Base-by-base conservation (phyloP, 2,329 filamentous ascomycete genomes). In the Xylariaceae sp. region DNA sequence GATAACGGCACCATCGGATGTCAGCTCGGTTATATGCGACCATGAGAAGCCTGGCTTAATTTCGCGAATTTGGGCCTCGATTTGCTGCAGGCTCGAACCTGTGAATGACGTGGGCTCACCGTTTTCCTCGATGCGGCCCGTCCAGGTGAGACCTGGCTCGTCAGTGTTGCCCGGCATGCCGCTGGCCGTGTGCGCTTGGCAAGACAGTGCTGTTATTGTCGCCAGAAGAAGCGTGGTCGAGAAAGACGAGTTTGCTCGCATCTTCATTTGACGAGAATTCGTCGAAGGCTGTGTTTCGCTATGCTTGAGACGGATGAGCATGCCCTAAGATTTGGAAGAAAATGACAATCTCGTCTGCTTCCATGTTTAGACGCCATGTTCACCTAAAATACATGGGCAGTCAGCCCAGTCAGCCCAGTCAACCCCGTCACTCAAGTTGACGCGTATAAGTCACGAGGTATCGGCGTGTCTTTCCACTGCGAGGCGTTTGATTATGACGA, bases 71-170 rank as follows among this genome's bases (percentile, higher is more conserved):
- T 58, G 58, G 35, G 47, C 32, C 30, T 56, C 53, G 47, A 60
- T 60, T 31, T 56, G 41, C n/a, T 54, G 50, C 7, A 60, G 31
- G 8, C 26, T 41, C 39, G 30, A 19, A 37, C 58, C 58, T 3
- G 47, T 54, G 30, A 60, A 52, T 12, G 56, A 54, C 30, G 53
- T 35, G 0, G 35, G 19, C 0, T 53, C 35, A 19, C 46, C 49
- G 19, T 42, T 27, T 12, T 56, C 46, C 12, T 43, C 47, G 34
- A 56, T 51, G 2, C 2, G 37, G 3, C 58, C 56, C 4, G 56
- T 60, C 58, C 58, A 58, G 5, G 51, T 53, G 27, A 60, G 51
- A 30, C 37, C 39, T 39, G 51, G 43, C n/a, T 42, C 49, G n/a
- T 39, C 26, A 2, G 11, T 11, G 2, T 5, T 26, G 5, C 11